Base-by-base conservation (phyloP, 1,284 basidiomycete genomes). In the Moesziomyces globuligerus region DNA sequence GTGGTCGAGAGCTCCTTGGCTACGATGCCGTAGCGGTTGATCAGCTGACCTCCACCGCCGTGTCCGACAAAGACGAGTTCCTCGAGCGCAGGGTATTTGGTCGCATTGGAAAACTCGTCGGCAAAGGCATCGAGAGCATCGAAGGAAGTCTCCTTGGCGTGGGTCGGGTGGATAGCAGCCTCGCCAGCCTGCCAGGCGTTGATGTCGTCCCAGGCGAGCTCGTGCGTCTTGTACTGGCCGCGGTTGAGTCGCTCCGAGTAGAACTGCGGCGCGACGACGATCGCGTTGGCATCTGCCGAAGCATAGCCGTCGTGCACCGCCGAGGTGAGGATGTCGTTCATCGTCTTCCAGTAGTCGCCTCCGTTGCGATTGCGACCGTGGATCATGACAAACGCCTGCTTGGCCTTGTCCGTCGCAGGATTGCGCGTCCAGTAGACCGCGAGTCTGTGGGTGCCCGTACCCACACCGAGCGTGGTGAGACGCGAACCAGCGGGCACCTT, bases 51-150 rank as follows among this genome's bases (percentile, higher is more conserved):
- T 26, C 80, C 80, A n/a, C 80, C 80, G 10, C 80, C 80, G 40
- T 82, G 80, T 10, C 80, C 80, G 11, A 81, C 75, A 37, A 80
- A 59, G 9, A 76, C 77, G n/a, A 82, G 47, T n/a, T 75, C 74
- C 26, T 70, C 54, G 42, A 82, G 36, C 13, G 21, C 37, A 0
- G 79, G 78, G 45, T 75, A 82, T 20, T 59, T 54, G 15, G 57
- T 48, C 6, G 34, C 20, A 48, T 80, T 60, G 34, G 54, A 34
- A 32, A 82, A 79, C 13, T 70, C 39, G 38, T 75, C 78, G 28
- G 76, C 52, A 10, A 81, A 45, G 4, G 71, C 67, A 48, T 80
- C 76, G 29, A 81, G 48, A 0, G 79, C 79, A 28, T 81, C 79
- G 44, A 81, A 74, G 18, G 71, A 66, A 6, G 76, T 68, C 44